Evolutionary conservation across 371 early-diverging fungal species (phyloP).

Genomic region (Rhizopus microsporus): DNA sequence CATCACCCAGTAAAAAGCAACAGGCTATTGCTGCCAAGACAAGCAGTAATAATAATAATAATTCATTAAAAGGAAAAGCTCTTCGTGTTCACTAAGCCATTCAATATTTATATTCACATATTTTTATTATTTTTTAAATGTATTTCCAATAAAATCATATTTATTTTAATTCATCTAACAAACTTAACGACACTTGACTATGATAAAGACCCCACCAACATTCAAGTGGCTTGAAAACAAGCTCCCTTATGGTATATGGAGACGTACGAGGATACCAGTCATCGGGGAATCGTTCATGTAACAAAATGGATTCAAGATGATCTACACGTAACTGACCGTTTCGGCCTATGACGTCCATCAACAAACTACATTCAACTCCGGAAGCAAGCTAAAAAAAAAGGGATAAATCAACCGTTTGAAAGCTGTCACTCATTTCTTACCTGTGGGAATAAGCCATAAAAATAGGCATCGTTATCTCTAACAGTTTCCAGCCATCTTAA

Average conservation of each 20-base stretch:
- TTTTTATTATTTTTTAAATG: not conserved
- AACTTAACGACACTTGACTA: conserved; percentile 17
- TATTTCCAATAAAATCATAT: conserved; percentile 1
- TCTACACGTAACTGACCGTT: conserved; percentile 19
- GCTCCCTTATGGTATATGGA: conserved; percentile 8
- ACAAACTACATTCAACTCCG: conserved; percentile 30
- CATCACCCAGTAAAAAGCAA: conserved; percentile 9
- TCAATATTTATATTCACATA: not conserved
- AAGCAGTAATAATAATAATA: conserved; percentile 7
- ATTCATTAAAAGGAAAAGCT: conserved; percentile 26
- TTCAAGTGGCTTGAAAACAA: conserved; percentile 5
- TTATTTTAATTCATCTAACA: conserved; percentile 12
- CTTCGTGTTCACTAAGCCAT: conserved; percentile 33
- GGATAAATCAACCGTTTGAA: not conserved
- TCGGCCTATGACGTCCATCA: conserved; percentile 35
- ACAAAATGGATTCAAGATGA: conserved; percentile 32
- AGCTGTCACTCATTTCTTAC: conserved; percentile 16
- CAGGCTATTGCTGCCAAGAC: conserved; percentile 18
- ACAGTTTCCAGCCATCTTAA: conserved; percentile 32
- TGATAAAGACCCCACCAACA: conserved; percentile 21
- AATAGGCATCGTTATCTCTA: conserved; percentile 21
- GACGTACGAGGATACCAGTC: conserved; percentile 32
- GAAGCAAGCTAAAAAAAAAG: conserved; percentile 25
- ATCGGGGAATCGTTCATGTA: conserved; percentile 35
- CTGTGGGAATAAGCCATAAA: conserved; percentile 24